A percentile compares a stretch with the other conserved stretches of the same genome.
Evolutionary conservation across 2,329 filamentous ascomycete species (phyloP).

Genomic region (Trichoderma sp.): DNA sequence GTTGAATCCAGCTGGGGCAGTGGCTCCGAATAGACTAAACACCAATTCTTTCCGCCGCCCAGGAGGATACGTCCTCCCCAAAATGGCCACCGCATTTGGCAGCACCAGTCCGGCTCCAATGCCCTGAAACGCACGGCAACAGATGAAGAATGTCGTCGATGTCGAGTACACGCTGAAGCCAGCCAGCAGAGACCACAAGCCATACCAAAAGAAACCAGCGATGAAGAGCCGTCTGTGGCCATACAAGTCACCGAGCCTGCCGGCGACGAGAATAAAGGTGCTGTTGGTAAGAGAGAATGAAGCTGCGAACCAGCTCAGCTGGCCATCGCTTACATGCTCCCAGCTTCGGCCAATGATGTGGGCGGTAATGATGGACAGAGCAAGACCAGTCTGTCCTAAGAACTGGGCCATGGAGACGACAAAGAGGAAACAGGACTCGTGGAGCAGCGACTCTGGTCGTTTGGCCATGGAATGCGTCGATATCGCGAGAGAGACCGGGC

Average conservation of each 20-base stretch:
- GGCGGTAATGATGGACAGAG: neutral
- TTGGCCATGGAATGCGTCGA: conserved; percentile 10
- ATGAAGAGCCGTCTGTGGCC: conserved; percentile 56
- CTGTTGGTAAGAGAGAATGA: conserved; percentile 32
- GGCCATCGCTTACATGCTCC: conserved; percentile 1
- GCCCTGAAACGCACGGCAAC: conserved; percentile 53
- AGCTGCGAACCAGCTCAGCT: conserved; percentile 12
- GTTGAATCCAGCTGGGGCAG: conserved; percentile 35
- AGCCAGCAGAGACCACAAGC: conserved; percentile 47
- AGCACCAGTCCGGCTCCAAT: conserved; percentile 57
- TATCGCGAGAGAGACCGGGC: neutral
- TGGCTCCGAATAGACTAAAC: conserved; percentile 39
- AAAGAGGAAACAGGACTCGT: conserved; percentile 11
- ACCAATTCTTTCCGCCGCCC: conserved; percentile 38
- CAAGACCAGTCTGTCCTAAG: neutral
- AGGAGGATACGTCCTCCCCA: conserved; percentile 52
- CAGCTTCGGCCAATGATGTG: conserved; percentile 12
- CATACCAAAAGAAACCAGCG: conserved; percentile 52
- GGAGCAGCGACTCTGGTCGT: conserved; percentile 4
- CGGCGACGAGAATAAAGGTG: conserved; percentile 55
- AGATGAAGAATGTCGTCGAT: conserved; percentile 45
- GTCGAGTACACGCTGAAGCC: conserved; percentile 36
- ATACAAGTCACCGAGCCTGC: conserved; percentile 54
- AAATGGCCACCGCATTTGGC: conserved; percentile 59
- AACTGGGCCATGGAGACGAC: conserved; percentile 13